Conservation (phyloP, 1,284 basidiomycete species). For the Stereum hirsutum region DNA sequence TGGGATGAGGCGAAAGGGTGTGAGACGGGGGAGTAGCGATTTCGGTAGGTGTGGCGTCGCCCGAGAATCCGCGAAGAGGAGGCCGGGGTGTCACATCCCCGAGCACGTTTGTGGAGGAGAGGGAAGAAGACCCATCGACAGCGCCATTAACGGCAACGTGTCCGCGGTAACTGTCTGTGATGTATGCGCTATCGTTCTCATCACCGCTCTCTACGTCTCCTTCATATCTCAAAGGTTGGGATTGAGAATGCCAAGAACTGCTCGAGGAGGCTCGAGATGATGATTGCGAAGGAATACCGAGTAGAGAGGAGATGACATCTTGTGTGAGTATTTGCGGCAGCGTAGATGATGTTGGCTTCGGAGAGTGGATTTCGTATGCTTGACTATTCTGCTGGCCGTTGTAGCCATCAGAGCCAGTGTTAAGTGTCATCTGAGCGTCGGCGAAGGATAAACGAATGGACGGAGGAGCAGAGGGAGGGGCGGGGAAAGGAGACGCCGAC, state of each 20-base stretch:
- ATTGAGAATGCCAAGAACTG: slow-evolving; percentile 27
- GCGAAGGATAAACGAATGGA: slow-evolving; percentile 7
- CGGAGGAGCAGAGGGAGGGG: slow-evolving; percentile 10
- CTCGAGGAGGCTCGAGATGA: slow-evolving; percentile 41
- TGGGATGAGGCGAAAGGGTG: too few species aligned
- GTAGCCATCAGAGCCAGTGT: too few species aligned
- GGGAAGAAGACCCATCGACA: too few species aligned
- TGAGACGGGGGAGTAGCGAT: too few species aligned
- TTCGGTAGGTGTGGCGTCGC: slow-evolving; percentile 9
- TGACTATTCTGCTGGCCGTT: too few species aligned
- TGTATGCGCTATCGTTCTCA: slow-evolving; percentile 12
- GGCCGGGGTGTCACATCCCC: slow-evolving; percentile 45
- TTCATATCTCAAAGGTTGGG: slow-evolving; percentile 41
- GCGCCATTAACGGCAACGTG: too few species aligned
- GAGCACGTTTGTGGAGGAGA: slow-evolving; percentile 17
- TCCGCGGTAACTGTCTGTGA: too few species aligned
- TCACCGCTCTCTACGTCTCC: slow-evolving; percentile 39
- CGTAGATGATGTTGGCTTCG: slow-evolving; percentile 33
- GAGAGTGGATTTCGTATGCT: slow-evolving; percentile 28
- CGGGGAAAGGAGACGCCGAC: slow-evolving; percentile 9
- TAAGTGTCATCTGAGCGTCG: slow-evolving; percentile 4
- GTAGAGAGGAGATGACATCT: slow-evolving; percentile 50
- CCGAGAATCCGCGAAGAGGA: slow-evolving; percentile 22
- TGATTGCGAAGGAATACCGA: slow-evolving; percentile 31
- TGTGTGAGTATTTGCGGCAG: slow-evolving; percentile 52